Evolutionary conservation across 1,284 basidiomycete genomes (phyloP), one percentile per base, ranked within the genome.

Genomic region (Chalciporus sp.): DNA sequence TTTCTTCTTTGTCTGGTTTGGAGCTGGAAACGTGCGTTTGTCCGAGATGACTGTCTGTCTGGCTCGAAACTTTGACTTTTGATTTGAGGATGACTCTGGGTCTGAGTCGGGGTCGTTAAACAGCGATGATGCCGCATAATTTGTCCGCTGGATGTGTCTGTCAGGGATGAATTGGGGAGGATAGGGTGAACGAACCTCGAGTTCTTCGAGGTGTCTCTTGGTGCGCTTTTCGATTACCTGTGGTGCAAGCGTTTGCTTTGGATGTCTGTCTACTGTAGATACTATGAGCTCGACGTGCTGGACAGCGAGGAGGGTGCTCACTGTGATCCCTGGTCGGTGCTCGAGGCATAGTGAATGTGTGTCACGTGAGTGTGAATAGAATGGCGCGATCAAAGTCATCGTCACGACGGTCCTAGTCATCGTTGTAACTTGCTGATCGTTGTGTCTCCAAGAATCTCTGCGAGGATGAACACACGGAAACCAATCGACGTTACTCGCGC

Each of bases 141-240:
- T 93, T 27, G 90, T 88, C 56, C 83, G 80, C 90, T 91, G 62
- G 20, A 57, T 31, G 39, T 48, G 46, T 51, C 28, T 53, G 56
- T 61, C 4, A 53, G 57, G 44, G 20, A 2, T 17, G 20, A 16
- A 19, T n/a, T 1, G 2, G 31, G 2, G 20, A 6, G 16, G 23
- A 12, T 0, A 9, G 7, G 20, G 29, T 16, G 19, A 28, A 49
- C 59, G 0, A 19, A 90, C 90, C 77, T 93, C 90, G 45, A 93
- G 84, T 66, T 93, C 91, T 58, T 90, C 88, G 16, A 93, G 79
- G 68, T 88, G 89, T 45, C 84, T 75, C 70, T 82, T 86, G 17
- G 82, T 88, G 55, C 91, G 82, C 66, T 88, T 90, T 10, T 85
- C 82, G 51, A 92, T 77, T 41, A 88, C 70, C 53, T 90, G 88